A percentile compares a stretch with the other conserved stretches of the same genome.
Evolutionary conservation across 2,329 filamentous ascomycete genomes (phyloP).

Genomic region (Pseudogymnoascus pannorum): DNA sequence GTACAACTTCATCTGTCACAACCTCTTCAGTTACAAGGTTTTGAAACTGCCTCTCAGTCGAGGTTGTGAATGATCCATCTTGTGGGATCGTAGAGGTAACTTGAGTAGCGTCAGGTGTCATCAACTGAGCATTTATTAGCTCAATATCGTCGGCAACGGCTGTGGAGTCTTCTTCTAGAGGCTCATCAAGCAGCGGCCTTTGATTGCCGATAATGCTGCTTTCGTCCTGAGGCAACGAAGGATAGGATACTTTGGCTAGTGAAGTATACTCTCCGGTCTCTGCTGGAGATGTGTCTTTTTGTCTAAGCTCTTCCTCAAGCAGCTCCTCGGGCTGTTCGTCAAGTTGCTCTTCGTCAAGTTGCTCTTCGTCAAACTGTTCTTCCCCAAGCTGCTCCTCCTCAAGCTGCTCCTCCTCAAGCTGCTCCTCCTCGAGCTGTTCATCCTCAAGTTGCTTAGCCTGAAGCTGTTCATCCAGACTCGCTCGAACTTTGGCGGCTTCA

Average conservation of each 20-base stretch:
- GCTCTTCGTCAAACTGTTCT: background rate
- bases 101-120: conserved; percentile 23
- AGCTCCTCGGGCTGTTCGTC: background rate
- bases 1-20: background rate
- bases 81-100: background rate
- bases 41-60: background rate
- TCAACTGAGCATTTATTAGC: conserved; percentile 18
- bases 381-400: background rate
- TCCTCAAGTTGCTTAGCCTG: background rate
- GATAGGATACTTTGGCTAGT: background rate
- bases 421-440: conserved; percentile 1
- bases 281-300: background rate
- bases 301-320: background rate
- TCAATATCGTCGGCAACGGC: background rate
- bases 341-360: background rate
- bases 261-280: background rate
- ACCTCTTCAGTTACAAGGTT: background rate
- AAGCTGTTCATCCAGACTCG: background rate
- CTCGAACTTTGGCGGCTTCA: background rate
- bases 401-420: background rate
- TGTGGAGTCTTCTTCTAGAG: background rate
- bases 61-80: background rate
- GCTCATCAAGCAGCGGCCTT: background rate
- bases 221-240: background rate
- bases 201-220: background rate